Base-by-base conservation (phyloP, 1,284 basidiomycete species). In the Moesziomyces sp. region DNA sequence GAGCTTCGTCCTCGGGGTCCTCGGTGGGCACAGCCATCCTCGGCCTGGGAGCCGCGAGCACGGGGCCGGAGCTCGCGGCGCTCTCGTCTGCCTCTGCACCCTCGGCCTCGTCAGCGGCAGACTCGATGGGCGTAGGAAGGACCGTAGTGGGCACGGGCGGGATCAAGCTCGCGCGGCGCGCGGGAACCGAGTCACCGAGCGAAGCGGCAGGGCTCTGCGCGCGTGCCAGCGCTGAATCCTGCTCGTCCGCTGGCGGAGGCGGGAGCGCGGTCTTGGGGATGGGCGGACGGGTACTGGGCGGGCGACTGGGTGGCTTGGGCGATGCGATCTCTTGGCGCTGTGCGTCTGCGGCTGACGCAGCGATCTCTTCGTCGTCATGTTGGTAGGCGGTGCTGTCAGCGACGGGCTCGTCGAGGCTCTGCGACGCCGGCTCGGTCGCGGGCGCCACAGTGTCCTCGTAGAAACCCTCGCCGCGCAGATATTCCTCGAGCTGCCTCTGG, bases 201-300 rank as follows among this genome's bases (percentile, higher is more conserved):
- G 52, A 10, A 3, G 42, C 33, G 7, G 60, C 19, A 3, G 68
- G 58, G 46, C 58, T 66, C 16, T 53, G 26, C n/a, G 47, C 46
- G 46, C 56, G 67, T 40, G 56, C 59, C 13, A 56, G n/a, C n/a
- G 40, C 23, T 21, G 33, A 33, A 7, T 67, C 57, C 7, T 58
- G 48, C 14, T 33, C 52, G 28, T 28, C 26, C 7, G 50, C 38
- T 0, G 26, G 21, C 0, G 74, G 66, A 3, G 60, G 53, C 21
- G 77, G 71, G 14, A 76, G 47, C 13, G 24, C 53, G 0, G 76
- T 70, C 54, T 64, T 68, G 1, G 77, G 77, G 16, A 79, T 30
- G 16, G 77, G 77, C 16, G 77, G 77, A 30, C 77, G 58, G 40
- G 74, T 67, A 52, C 77, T 79, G 13, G 75, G 53, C 10, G 77